phyloP scores from a whole-genome alignment of 371 early-diverging fungal species.

The Mortierella sp. region DNA sequence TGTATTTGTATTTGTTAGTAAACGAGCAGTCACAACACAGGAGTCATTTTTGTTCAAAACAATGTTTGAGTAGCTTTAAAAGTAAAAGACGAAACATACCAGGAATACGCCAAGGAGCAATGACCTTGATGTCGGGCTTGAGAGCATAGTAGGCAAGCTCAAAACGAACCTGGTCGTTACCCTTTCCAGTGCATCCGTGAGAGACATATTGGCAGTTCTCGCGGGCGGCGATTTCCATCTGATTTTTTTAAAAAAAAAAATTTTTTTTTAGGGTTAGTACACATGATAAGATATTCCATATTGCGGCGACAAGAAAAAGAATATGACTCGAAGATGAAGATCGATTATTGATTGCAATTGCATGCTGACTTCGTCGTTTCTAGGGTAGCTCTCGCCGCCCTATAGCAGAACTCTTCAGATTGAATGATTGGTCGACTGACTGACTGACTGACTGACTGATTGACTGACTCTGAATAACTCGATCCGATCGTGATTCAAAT shows the following conservation, averaged over 20 bases:
- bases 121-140: constrained; percentile 92
- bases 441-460: no score
- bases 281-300: not conserved
- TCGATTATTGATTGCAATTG: not conserved
- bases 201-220: constrained; percentile 95
- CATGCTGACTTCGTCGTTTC: no score
- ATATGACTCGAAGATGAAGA: not conserved
- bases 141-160: constrained; percentile 98
- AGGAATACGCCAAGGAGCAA: constrained; percentile 96
- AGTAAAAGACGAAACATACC: constrained; percentile 60
- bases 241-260: not conserved
- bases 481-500: not conserved
- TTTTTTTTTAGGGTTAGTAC: not conserved
- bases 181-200: constrained; percentile 99
- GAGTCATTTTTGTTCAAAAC: constrained; percentile 10
- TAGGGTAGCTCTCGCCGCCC: no score
- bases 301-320: not conserved
- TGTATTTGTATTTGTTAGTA: not conserved
- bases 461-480: no score
- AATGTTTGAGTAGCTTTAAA: no score
- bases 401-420: no score
- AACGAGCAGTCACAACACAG: constrained; percentile 12
- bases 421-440: no score
- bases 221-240: constrained; percentile 93
- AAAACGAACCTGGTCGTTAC: constrained; percentile 99